Evolutionary conservation across 2,329 filamentous ascomycete species (phyloP).

Genomic region (Aureobasidium namibiae): DNA sequence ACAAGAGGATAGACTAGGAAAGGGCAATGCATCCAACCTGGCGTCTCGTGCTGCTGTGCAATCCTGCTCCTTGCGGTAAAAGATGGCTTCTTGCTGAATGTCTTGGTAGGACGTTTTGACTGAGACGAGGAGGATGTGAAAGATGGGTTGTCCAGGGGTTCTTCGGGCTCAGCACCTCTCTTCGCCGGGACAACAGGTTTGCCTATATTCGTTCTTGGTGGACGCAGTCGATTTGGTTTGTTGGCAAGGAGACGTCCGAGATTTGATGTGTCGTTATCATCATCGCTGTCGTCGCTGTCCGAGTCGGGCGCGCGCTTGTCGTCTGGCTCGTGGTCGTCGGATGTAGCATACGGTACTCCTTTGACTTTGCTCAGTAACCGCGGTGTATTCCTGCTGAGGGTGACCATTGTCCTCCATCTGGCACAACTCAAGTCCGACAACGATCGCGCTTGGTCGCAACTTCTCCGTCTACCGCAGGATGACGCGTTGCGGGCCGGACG

Average conservation of each 20-base stretch:
- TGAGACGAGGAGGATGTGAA: neutral
- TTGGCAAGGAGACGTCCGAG: neutral
- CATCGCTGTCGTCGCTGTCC: neutral
- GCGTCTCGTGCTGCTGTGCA: neutral
- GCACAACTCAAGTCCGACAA: neutral
- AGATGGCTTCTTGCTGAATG: neutral
- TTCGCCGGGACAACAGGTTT: neutral
- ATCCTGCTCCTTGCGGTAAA: neutral
- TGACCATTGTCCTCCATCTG: neutral
- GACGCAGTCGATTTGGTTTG: neutral
- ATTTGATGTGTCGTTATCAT: neutral
- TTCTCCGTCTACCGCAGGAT: neutral
- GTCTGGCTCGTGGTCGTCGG: neutral
- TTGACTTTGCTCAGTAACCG: neutral
- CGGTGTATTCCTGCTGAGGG: neutral
- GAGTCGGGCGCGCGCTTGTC: neutral
- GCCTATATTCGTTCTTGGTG: neutral
- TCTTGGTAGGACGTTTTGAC: neutral
- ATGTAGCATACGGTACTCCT: neutral
- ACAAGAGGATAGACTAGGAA: neutral
- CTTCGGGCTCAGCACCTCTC: neutral
- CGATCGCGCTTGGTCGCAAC: neutral
- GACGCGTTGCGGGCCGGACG: conserved; percentile 1
- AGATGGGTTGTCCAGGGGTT: neutral
- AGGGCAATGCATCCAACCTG: neutral